Conservation (phyloP, 129 eudicot genomes). For the Silybum marianum region DNA sequence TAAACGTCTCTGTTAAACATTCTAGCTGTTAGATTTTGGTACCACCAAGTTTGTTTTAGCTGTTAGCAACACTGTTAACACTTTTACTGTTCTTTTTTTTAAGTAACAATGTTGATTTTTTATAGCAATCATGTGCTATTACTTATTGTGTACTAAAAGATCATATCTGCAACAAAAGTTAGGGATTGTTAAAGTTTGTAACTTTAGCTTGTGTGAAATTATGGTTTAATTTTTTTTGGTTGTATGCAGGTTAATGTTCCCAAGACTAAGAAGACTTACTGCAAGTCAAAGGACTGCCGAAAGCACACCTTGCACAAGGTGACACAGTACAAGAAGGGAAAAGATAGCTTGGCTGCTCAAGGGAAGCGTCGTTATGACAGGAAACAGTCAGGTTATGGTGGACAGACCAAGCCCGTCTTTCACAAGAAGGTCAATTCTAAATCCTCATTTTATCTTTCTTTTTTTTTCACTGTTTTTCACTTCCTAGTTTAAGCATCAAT, state of each 20-base stretch:
- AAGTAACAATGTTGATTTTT: neutral
- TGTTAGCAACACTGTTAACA: neutral
- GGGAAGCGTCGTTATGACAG: conserved; percentile 53
- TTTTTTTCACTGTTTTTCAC: neutral
- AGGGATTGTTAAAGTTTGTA: neutral
- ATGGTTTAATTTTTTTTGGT: neutral
- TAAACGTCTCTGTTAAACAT: no score
- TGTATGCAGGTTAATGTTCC: conserved; percentile 39
- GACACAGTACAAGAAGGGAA: conserved; percentile 51
- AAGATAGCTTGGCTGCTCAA: conserved; percentile 49
- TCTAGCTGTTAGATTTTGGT: neutral
- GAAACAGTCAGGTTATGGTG: conserved; percentile 52
- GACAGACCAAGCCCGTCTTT: conserved; percentile 50
- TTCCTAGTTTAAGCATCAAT: neutral
- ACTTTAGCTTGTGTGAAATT: neutral
- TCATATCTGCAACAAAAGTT: neutral
- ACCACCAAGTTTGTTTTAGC: neutral
- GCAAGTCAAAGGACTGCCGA: conserved; percentile 49
- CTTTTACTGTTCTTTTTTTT: neutral
- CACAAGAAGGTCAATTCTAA: conserved; percentile 40
- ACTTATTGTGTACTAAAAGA: neutral
- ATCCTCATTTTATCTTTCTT: neutral
- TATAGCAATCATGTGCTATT: neutral
- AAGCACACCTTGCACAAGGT: conserved; percentile 50
- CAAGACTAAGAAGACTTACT: conserved; percentile 46